Percentiles rank a stretch among this genome's conserved stretches.
Conservation (phyloP, 345 rosid species). For the Laguncularia racemosa region DNA sequence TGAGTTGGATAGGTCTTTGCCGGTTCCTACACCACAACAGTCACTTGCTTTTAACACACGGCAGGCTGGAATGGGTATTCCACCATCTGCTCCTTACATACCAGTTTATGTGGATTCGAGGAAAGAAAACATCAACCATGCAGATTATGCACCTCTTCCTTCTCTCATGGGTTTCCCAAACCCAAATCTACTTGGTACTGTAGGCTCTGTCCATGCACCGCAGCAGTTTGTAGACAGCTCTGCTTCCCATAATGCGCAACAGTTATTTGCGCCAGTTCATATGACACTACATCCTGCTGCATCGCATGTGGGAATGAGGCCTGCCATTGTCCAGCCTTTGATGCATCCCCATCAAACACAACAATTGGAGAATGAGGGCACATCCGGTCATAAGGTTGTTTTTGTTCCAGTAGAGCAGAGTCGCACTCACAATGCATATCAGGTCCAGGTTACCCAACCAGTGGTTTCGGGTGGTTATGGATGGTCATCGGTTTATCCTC, state of each 20-base stretch:
- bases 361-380: conserved; percentile 28
- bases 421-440: conserved; percentile 33
- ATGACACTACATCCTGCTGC: conserved; percentile 33
- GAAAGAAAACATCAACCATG: conserved; percentile 25
- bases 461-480: conserved; percentile 44
- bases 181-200: conserved; percentile 25
- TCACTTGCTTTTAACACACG: conserved; percentile 34
- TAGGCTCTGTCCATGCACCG: conserved; percentile 26
- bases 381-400: conserved; percentile 32
- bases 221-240: conserved; percentile 28
- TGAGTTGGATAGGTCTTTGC: conserved; percentile 33
- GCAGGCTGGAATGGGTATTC: conserved; percentile 21
- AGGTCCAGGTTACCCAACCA: conserved; percentile 22
- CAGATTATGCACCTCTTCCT: conserved; percentile 26
- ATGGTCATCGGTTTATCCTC: conserved; percentile 35
- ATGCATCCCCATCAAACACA: conserved; percentile 34
- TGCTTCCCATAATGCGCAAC: conserved; percentile 24
- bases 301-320: conserved; percentile 39
- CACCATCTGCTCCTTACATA: conserved; percentile 16
- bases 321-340: conserved; percentile 33
- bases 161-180: conserved; percentile 39
- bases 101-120: conserved; percentile 35
- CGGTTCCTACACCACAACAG: conserved; percentile 23
- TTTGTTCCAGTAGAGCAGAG: conserved; percentile 45
- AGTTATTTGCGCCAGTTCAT: conserved; percentile 37